Evolutionary conservation across 805 yeast genomes (phyloP).

Genomic region (Candida patagonica): DNA sequence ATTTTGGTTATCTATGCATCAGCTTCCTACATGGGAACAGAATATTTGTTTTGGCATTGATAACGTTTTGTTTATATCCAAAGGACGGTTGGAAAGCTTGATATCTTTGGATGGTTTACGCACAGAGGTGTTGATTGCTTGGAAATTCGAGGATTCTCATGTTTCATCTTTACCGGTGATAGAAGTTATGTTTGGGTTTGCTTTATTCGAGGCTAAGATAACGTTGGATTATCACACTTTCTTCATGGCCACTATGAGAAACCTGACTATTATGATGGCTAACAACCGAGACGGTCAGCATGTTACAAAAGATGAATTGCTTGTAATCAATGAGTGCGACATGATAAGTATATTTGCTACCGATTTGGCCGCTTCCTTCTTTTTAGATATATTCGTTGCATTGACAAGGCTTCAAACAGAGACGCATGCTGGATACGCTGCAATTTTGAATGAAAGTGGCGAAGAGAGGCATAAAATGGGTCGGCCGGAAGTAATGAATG

Average conservation of each 20-base stretch:
- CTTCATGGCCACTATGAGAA: conserved; percentile 46
- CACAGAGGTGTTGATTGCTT: conserved; percentile 57
- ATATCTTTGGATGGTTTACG: conserved; percentile 42
- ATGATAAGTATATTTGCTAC: conserved; percentile 59
- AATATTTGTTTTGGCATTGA: conserved; percentile 54
- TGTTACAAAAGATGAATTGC: conserved; percentile 12
- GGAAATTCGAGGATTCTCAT: conserved; percentile 39
- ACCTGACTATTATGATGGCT: conserved; percentile 45
- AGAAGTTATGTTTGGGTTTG: conserved; percentile 48
- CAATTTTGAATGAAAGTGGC: conserved; percentile 56
- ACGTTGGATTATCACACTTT: conserved; percentile 84
- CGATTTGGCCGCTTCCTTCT: conserved; percentile 75
- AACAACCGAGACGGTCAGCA: conserved; percentile 51
- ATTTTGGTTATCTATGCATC: conserved; percentile 62
- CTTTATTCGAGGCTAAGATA: conserved; percentile 45
- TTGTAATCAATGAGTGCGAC: conserved; percentile 46
- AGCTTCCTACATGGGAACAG: conserved; percentile 62
- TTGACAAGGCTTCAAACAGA: conserved; percentile 65
- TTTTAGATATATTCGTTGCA: conserved; percentile 68
- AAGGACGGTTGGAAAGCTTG: conserved; percentile 75
- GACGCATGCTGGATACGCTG: conserved; percentile 60
- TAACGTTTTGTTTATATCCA: conserved; percentile 41
- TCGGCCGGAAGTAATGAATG: conserved; percentile 4
- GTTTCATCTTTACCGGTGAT: conserved; percentile 52
- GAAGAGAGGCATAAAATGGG: conserved; percentile 6